These are phyloP conservation scores for Saxophila tyrrhenica DNA, from an alignment of 495 filamentous ascomycete genomes.

Conservation along the genomic window DNA sequence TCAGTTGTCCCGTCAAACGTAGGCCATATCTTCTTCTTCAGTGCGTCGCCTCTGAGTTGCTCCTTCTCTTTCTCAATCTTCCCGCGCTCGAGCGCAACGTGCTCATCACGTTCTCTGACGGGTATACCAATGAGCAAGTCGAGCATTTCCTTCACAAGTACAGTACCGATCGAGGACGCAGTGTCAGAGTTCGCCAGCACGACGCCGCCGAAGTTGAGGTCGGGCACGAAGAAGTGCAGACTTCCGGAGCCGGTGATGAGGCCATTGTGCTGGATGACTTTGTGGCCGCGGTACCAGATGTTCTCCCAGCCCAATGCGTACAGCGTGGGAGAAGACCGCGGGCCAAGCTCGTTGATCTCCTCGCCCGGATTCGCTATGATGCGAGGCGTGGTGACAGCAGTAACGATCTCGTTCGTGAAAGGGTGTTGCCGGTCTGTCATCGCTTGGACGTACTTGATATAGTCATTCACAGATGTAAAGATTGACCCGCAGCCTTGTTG, in stretches of 20 bases:
- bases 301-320: constrained; percentile 7
- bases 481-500: constrained; percentile 12
- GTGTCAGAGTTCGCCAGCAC: constrained; percentile 5
- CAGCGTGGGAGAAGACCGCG: constrained; percentile 1
- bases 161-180: not conserved
- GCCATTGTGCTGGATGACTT: constrained; percentile 6
- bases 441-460: constrained; percentile 4
- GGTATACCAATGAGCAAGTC: constrained; percentile 5
- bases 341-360: constrained; percentile 3
- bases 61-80: constrained; percentile 1
- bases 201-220: constrained; percentile 4
- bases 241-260: constrained; percentile 2
- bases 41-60: not conserved
- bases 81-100: not conserved
- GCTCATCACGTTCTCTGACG: constrained; percentile 3
- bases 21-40: constrained; percentile 6
- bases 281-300: constrained; percentile 5
- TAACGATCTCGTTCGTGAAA: constrained; percentile 5
- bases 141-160: constrained; percentile 2
- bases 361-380: not conserved
- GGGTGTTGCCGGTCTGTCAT: constrained; percentile 15
- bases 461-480: constrained; percentile 9
- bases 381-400: constrained; percentile 3
- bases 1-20: not conserved
- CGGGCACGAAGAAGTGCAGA: constrained; percentile 8